Conservation (phyloP, 1,139 yeast genomes). For the Protomyces pachydermus region DNA sequence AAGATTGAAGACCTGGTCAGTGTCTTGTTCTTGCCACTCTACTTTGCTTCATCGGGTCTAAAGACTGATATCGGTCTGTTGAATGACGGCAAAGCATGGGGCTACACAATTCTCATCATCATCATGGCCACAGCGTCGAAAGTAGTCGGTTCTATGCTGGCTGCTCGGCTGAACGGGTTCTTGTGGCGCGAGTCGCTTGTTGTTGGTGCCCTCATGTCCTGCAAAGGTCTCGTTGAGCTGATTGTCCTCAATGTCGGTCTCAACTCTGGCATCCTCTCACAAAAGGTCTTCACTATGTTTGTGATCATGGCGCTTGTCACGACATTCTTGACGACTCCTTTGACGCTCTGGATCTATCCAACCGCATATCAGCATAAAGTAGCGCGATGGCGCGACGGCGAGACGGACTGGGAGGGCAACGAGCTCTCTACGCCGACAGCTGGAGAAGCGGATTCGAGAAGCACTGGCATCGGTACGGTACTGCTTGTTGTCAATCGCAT, state of each 20-base stretch:
- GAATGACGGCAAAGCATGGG: constrained; percentile 68
- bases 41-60: constrained; percentile 73
- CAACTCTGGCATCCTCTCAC: constrained; percentile 59
- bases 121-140: constrained; percentile 63
- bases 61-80: constrained; percentile 61
- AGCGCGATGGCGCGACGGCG: constrained; percentile 43
- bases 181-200: constrained; percentile 67
- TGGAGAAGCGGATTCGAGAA: background rate
- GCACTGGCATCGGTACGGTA: background rate
- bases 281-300: constrained; percentile 69
- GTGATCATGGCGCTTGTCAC: constrained; percentile 73
- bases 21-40: constrained; percentile 64
- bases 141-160: constrained; percentile 58
- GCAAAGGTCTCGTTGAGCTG: constrained; percentile 66
- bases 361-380: constrained; percentile 44
- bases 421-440: background rate
- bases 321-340: constrained; percentile 70
- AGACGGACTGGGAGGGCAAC: constrained; percentile 42
- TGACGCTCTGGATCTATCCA: constrained; percentile 57
- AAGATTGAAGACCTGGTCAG: constrained; percentile 73
- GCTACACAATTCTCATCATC: constrained; percentile 62
- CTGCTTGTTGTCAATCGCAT: constrained; percentile 27
- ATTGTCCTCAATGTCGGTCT: constrained; percentile 72
- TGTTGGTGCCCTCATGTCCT: constrained; percentile 79
- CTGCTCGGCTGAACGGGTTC: constrained; percentile 58